These are phyloP conservation scores for Hibiscus syriacus DNA, from an alignment of 345 rosid species.

Conservation along the genomic window DNA sequence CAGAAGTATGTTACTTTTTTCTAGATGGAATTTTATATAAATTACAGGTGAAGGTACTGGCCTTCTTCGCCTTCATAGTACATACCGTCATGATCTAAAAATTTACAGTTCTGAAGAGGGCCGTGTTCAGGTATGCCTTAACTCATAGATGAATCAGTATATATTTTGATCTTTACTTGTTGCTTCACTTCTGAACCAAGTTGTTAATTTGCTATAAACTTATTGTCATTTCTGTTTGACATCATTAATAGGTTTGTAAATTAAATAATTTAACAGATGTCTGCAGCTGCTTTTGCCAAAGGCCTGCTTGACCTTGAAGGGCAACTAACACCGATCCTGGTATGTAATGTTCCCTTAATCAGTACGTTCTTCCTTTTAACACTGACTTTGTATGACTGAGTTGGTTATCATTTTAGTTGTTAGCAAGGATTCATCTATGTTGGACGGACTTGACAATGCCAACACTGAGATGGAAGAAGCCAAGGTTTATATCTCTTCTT, in stretches of 20 bases:
- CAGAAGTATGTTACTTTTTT: not conserved
- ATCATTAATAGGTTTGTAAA: conserved; percentile 1
- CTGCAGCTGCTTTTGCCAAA: conserved; percentile 99
- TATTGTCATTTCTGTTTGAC: not conserved
- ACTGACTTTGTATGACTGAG: conserved; percentile 16
- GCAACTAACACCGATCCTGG: conserved; percentile 95
- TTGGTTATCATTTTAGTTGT: conserved; percentile 49
- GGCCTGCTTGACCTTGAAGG: conserved; percentile 99
- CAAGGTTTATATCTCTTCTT: conserved; percentile 50
- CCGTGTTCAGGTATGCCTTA: conserved; percentile 77
- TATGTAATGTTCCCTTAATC: conserved; percentile 25
- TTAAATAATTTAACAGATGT: conserved; percentile 57
- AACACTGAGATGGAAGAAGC: conserved; percentile 92
- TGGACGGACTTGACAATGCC: too few relatives aligned
- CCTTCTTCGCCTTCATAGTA: too few relatives aligned
- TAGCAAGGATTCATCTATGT: conserved; percentile 97
- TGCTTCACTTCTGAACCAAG: not conserved
- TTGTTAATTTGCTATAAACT: not conserved
- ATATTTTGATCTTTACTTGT: not conserved
- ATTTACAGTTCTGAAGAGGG: conserved; percentile 99
- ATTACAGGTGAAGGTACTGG: conserved; percentile 96
- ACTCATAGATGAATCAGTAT: not conserved
- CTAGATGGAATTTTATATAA: not conserved
- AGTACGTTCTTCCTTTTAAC: conserved; percentile 7
- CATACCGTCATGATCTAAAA: too few relatives aligned